Conservation (phyloP, 2,329 filamentous ascomycete species). For the Diaporthe sp. region DNA sequence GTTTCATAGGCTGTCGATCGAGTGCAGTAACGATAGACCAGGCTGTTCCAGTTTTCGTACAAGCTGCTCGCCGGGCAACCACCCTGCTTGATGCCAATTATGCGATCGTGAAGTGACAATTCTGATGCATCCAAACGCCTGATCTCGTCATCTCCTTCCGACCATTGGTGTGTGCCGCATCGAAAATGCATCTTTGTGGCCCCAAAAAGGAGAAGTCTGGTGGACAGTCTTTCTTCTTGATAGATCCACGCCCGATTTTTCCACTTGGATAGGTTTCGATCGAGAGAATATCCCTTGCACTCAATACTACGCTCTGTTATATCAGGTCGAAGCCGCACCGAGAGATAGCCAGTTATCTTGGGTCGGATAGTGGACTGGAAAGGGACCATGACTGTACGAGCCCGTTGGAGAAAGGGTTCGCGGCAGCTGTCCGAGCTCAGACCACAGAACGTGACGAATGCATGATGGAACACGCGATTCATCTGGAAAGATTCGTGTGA, state of each 20-base stretch:
- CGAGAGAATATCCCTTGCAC: rapidly evolving
- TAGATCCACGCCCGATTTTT: background rate
- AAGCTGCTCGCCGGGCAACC: background rate
- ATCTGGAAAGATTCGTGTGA: constrained; percentile 1
- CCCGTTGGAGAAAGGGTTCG: background rate
- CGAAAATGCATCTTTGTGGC: background rate
- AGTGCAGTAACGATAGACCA: background rate
- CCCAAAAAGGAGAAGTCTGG: background rate
- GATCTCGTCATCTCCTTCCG: background rate
- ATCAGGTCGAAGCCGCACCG: background rate
- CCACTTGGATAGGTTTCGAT: background rate
- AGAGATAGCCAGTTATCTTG: background rate
- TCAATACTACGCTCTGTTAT: no score
- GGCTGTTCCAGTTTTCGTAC: background rate
- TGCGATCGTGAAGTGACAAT: background rate
- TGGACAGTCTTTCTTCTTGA: background rate
- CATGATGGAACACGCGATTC: background rate
- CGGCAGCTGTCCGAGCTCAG: background rate
- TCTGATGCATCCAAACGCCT: background rate
- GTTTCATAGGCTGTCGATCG: background rate
- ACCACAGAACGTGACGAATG: background rate
- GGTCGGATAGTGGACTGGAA: background rate
- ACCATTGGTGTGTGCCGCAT: background rate
- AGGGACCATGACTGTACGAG: background rate
- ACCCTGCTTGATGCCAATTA: background rate